Evolutionary conservation across 257 asterid species (phyloP).

Genomic region (Buddleja alternifolia): DNA sequence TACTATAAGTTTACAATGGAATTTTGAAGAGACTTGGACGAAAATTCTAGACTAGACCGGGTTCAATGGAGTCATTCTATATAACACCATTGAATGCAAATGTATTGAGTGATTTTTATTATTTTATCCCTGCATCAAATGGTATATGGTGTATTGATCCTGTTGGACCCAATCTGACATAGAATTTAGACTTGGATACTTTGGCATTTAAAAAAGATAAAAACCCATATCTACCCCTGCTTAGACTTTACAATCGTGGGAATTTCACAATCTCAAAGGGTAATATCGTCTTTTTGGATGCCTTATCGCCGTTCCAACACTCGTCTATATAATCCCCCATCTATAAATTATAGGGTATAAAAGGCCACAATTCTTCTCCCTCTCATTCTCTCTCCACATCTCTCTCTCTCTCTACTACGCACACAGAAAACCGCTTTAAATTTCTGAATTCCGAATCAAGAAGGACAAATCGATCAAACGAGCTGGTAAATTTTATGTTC

Average conservation of each 20-base stretch:
- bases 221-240: conserved; percentile 22
- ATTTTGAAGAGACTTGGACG: no score
- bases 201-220: background rate
- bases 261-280: conserved; percentile 16
- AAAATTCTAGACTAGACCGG: no score
- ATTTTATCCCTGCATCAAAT: no score
- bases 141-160: no score
- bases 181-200: no score
- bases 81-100: no score
- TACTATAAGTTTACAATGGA: no score
- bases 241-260: no score
- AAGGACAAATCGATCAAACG: conserved; percentile 11
- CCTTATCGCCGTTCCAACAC: conserved; percentile 11
- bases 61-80: no score
- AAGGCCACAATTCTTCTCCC: conserved; percentile 77
- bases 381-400: conserved; percentile 31
- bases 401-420: conserved; percentile 12
- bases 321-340: conserved; percentile 53
- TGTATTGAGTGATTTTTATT: no score
- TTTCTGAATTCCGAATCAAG: conserved; percentile 25
- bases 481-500: background rate
- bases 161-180: no score
- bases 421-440: conserved; percentile 21
- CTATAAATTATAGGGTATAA: conserved; percentile 86
- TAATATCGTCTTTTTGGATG: conserved; percentile 31